Conservation (phyloP, 768 basidiomycete species). For the Boletus eberwhitei region DNA sequence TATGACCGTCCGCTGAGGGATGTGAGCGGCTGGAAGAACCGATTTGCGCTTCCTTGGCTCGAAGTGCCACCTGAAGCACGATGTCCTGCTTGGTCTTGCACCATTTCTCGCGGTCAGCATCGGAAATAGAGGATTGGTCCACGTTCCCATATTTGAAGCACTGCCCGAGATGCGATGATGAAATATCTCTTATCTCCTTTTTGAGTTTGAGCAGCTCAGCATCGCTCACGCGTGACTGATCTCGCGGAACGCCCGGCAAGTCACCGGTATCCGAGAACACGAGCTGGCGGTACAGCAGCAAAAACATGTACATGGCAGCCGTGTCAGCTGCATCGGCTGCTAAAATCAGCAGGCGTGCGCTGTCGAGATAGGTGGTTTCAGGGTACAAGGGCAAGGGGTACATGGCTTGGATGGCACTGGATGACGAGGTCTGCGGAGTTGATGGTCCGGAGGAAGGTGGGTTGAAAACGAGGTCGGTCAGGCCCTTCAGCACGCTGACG, state of each 20-base stretch:
- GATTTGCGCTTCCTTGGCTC: constrained; percentile 49
- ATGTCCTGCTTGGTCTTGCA: constrained; percentile 57
- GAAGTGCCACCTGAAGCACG: constrained; percentile 71
- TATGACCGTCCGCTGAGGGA: constrained; percentile 26
- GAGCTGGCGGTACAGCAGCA: constrained; percentile 78
- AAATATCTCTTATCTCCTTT: constrained; percentile 70
- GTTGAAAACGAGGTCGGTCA: constrained; percentile 65
- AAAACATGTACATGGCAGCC: constrained; percentile 73
- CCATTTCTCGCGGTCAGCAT: constrained; percentile 51
- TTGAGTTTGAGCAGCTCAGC: constrained; percentile 59
- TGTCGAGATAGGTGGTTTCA: constrained; percentile 82
- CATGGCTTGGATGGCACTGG: constrained; percentile 31
- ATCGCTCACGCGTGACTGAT: constrained; percentile 44
- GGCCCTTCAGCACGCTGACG: constrained; percentile 52
- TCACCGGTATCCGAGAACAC: constrained; percentile 46
- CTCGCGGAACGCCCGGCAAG: constrained; percentile 25
- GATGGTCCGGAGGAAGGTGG: constrained; percentile 42
- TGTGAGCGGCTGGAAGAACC: constrained; percentile 24
- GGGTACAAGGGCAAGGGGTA: constrained; percentile 49
- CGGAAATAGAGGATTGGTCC: constrained; percentile 24
- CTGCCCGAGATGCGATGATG: constrained; percentile 54
- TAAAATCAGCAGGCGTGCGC: constrained; percentile 60
- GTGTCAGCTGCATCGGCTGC: constrained; percentile 73
- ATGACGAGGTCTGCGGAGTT: constrained; percentile 27
- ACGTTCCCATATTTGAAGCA: constrained; percentile 44